A percentile compares a stretch with the other conserved stretches of the same genome.
phyloP scores from a whole-genome alignment of 2,329 filamentous ascomycete genomes.

The Ophiocordyceps australis region DNA sequence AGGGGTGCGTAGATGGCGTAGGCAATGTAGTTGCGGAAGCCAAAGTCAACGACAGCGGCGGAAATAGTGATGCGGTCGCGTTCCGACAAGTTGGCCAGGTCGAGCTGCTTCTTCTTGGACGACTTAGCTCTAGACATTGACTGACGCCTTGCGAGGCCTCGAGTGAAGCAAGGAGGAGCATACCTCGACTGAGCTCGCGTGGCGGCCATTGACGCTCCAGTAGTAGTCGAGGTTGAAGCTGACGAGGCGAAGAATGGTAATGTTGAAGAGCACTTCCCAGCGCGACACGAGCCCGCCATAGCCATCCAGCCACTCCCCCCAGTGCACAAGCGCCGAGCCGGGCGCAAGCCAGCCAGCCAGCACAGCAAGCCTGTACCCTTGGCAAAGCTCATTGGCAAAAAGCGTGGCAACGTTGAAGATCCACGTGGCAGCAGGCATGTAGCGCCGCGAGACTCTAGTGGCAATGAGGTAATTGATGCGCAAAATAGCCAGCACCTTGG shows the following conservation, averaged over 20 bases:
- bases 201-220: constrained; percentile 58
- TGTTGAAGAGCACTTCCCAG: constrained; percentile 97
- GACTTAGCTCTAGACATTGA: constrained; percentile 31
- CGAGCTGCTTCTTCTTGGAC: constrained; percentile 91
- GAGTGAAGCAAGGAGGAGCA: constrained; percentile 10
- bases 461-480: constrained; percentile 68
- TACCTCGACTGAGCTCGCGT: constrained; percentile 65
- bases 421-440: constrained; percentile 68
- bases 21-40: constrained; percentile 72
- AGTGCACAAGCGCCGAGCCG: constrained; percentile 27
- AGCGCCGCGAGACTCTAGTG: constrained; percentile 48
- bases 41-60: constrained; percentile 52
- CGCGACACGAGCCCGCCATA: constrained; percentile 70
- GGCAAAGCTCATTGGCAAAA: constrained; percentile 74
- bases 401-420: constrained; percentile 70
- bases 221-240: constrained; percentile 97
- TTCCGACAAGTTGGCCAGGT: constrained; percentile 74
- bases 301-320: constrained; percentile 58
- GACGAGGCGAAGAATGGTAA: constrained; percentile 79
- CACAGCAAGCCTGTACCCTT: constrained; percentile 55
- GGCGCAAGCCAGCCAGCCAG: constrained; percentile 35
- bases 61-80: constrained; percentile 68
- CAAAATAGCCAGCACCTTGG: constrained; percentile 70
- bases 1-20: constrained; percentile 85
- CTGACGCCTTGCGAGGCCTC: too few relatives aligned